Base-by-base conservation (phyloP, 2,329 filamentous ascomycete genomes). In the Rosellinia necatrix region DNA sequence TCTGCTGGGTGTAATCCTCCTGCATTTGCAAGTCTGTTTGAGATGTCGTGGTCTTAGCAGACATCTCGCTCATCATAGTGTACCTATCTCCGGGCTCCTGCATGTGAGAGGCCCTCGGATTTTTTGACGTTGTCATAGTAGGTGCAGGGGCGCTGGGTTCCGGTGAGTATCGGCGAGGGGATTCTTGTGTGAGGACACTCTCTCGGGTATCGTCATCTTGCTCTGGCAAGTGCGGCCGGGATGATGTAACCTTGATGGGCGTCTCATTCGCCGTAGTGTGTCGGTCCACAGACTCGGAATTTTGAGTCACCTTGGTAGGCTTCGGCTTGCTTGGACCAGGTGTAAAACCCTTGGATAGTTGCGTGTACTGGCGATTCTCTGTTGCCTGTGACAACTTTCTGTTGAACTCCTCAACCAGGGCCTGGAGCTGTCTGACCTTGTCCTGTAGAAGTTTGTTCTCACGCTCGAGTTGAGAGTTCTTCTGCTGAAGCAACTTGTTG, bases 111-210 rank as follows among this genome's bases (percentile, higher is more conserved):
- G 70, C 56, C 53, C 72, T 75, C 38, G 64, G 51, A 5, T 65
- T 61, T 55, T 71, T 72, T 29, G 51, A 63, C 63, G 65, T 66
- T 41, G 32, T 51, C 6, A 44, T 53, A 17, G 5, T 25, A 35
- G 63, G 38, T 6, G 52, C 38, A 22, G 81, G 83, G 1, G 80
- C 83, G 76, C 83, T 81, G 58, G 82, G 81, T 38, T 82, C 80
- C 43, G 61, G 58, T 19, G 71, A 63, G 19, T 60, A 44, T 15
- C 69, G 70, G 52, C 68, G 53, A 57, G 70, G 62, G n/a, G 64
- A 49, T 37, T 66, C 71, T 38, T 71, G 67, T 1, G 68, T 72
- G 19, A 74, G 59, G 49, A 74, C 64, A 30, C 72, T 65, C 56
- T 74, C 69, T 41, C 63, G 67, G 6, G 72, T 75, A 27, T 68